A percentile compares a stretch with the other conserved stretches of the same genome.
Conservation (phyloP, 495 filamentous ascomycete genomes). For the Penicillium cinerascens region DNA sequence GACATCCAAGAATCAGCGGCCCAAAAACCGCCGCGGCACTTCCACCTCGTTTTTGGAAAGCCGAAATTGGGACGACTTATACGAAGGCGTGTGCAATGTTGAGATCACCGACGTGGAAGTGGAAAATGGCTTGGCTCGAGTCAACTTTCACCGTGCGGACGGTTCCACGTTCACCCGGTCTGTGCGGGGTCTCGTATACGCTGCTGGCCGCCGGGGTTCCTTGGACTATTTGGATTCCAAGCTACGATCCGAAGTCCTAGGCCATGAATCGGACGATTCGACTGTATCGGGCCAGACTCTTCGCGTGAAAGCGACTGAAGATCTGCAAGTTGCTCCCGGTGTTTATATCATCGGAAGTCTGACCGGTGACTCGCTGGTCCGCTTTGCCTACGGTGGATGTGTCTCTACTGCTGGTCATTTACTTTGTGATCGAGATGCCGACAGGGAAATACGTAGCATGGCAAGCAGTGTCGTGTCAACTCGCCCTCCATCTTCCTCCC, state of each 20-base stretch:
- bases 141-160: slow-evolving; percentile 46
- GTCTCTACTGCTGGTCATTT: slow-evolving; percentile 56
- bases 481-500: slow-evolving; percentile 19
- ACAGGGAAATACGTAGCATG: slow-evolving; percentile 13
- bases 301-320: slow-evolving; percentile 49
- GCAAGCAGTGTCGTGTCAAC: slow-evolving; percentile 16
- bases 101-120: slow-evolving; percentile 44
- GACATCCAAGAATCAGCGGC: slow-evolving; percentile 16
- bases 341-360: slow-evolving; percentile 63
- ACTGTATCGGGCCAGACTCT: slow-evolving; percentile 55
- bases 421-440: slow-evolving; percentile 24
- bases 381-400: slow-evolving; percentile 62
- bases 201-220: slow-evolving; percentile 58
- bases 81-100: slow-evolving; percentile 59
- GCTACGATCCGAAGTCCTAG: slow-evolving; percentile 52
- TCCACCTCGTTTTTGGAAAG: slow-evolving; percentile 44
- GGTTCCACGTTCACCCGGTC: slow-evolving; percentile 43
- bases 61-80: slow-evolving; percentile 49
- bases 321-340: slow-evolving; percentile 51
- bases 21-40: slow-evolving; percentile 32
- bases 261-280: slow-evolving; percentile 19
- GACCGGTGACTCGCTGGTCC: slow-evolving; percentile 61
- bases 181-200: slow-evolving; percentile 55
- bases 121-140: slow-evolving; percentile 27
- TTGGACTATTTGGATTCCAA: slow-evolving; percentile 50